Conservation (phyloP, 495 filamentous ascomycete genomes). For the Penicillium odoratum region DNA sequence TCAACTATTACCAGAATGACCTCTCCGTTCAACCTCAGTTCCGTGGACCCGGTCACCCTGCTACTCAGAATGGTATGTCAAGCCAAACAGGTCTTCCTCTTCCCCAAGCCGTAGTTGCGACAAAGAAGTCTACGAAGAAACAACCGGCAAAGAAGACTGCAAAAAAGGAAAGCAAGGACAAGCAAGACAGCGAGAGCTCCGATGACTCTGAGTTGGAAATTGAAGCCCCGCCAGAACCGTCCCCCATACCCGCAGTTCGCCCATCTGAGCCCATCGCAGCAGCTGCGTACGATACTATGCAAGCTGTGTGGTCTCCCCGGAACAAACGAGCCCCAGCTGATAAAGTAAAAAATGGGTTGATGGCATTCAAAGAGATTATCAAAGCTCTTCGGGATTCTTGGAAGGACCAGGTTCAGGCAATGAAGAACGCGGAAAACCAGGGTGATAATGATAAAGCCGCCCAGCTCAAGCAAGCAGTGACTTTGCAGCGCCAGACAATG, state of each 20-base stretch:
- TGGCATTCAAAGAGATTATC: slow-evolving; percentile 62
- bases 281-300: slow-evolving; percentile 61
- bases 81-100: not conserved
- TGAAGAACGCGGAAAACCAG: slow-evolving; percentile 59
- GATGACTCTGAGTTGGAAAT: slow-evolving; percentile 53
- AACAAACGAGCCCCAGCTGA: slow-evolving; percentile 44
- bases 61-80: not conserved
- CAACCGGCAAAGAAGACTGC: slow-evolving; percentile 29
- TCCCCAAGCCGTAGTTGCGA: slow-evolving; percentile 12
- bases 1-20: slow-evolving; percentile 35
- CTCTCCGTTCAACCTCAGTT: slow-evolving; percentile 27
- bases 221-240: slow-evolving; percentile 45
- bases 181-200: slow-evolving; percentile 46
- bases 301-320: slow-evolving; percentile 64
- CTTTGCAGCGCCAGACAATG: slow-evolving; percentile 58
- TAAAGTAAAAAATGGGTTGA: slow-evolving; percentile 52
- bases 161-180: slow-evolving; percentile 28
- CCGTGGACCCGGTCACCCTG: slow-evolving; percentile 1
- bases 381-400: slow-evolving; percentile 62
- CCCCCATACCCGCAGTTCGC: slow-evolving; percentile 51
- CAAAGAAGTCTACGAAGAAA: slow-evolving; percentile 14
- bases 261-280: slow-evolving; percentile 55
- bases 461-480: slow-evolving; percentile 47
- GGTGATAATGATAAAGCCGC: slow-evolving; percentile 41
- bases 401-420: slow-evolving; percentile 57